Evolutionary conservation across 495 filamentous ascomycete genomes (phyloP).

Genomic region (Diplogelasinospora grovesii): DNA sequence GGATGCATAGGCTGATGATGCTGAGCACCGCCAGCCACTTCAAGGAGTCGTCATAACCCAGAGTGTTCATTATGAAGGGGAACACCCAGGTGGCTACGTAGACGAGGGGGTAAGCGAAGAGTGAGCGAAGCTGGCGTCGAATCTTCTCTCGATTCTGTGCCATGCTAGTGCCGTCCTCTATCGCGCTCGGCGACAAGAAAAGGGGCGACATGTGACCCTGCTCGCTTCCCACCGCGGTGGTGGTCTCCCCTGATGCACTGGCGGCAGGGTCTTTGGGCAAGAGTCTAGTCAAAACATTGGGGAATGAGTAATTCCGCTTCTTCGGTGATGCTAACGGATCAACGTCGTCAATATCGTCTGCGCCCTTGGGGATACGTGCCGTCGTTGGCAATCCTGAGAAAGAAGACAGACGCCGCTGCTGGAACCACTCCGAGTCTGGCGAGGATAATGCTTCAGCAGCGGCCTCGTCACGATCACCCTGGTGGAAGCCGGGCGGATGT

Average conservation of each 20-base stretch:
- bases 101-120: conserved; percentile 65
- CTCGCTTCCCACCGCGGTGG: too few relatives aligned
- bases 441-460: too few relatives aligned
- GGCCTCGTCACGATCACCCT: neutral
- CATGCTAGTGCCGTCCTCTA: conserved; percentile 19
- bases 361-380: conserved; percentile 3
- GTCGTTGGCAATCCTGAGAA: conserved; percentile 4
- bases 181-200: conserved; percentile 3
- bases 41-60: conserved; percentile 49
- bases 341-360: too few relatives aligned
- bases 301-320: conserved; percentile 12
- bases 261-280: too few relatives aligned
- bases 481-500: conserved; percentile 3
- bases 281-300: conserved; percentile 18
- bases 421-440: too few relatives aligned
- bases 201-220: conserved; percentile 7
- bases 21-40: conserved; percentile 49
- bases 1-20: conserved; percentile 49
- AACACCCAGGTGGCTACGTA: conserved; percentile 68
- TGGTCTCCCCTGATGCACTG: too few relatives aligned
- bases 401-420: too few relatives aligned
- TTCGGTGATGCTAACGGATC: too few relatives aligned
- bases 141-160: conserved; percentile 46
- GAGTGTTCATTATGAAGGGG: conserved; percentile 58
- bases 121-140: conserved; percentile 56